A percentile compares a stretch with the other conserved stretches of the same genome.
Evolutionary conservation across 257 asterid species (phyloP).

Genomic region (Linderniella brevidens): DNA sequence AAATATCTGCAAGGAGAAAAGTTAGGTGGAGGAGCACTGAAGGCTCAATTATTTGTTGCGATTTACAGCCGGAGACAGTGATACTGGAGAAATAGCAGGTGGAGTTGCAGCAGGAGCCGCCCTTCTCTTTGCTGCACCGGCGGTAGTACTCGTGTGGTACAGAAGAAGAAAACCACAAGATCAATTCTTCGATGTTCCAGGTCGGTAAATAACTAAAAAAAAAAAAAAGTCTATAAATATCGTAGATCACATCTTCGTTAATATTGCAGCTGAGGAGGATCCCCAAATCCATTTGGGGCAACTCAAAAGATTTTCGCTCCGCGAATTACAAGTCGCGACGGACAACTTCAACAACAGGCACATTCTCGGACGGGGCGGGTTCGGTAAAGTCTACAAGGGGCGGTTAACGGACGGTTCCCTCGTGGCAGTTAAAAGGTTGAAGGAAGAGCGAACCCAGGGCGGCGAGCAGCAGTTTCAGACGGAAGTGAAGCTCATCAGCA

Average conservation of each 20-base stretch:
- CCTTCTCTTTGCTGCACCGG: conserved; percentile 73
- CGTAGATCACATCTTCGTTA: too few species aligned
- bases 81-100: conserved; percentile 78
- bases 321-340: conserved; percentile 73
- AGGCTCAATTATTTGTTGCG: too few species aligned
- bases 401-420: conserved; percentile 69
- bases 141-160: conserved; percentile 58
- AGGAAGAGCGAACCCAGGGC: conserved; percentile 75
- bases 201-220: too few species aligned
- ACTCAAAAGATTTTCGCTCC: conserved; percentile 70
- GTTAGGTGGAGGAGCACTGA: too few species aligned
- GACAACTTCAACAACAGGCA: conserved; percentile 56
- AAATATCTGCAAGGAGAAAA: too few species aligned
- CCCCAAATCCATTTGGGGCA: conserved; percentile 91
- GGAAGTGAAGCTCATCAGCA: conserved; percentile 84
- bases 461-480: conserved; percentile 88
- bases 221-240: too few species aligned
- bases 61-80: conserved; percentile 49
- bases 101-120: conserved; percentile 92
- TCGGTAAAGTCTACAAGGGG: conserved; percentile 87
- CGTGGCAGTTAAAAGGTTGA: conserved; percentile 81
- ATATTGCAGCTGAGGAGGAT: conserved; percentile 84
- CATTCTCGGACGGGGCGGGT: conserved; percentile 80
- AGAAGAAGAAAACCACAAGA: conserved; percentile 66
- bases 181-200: conserved; percentile 89